phyloP scores from a whole-genome alignment of 2,329 filamentous ascomycete species.

The Akanthomyces lecanii region DNA sequence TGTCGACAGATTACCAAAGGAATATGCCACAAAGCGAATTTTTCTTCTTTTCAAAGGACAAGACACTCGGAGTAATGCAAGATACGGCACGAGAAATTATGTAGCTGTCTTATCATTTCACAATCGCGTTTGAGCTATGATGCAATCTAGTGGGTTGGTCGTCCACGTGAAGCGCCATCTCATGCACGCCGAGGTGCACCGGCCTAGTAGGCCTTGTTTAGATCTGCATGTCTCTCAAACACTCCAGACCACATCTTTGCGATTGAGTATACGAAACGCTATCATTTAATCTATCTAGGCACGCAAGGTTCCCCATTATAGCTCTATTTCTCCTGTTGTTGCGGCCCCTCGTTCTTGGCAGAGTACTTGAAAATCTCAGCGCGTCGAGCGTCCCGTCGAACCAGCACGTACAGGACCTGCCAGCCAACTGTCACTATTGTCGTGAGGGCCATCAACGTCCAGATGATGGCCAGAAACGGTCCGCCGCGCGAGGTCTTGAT shows the following conservation, averaged over 20 bases:
- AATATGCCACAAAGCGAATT: too few relatives aligned
- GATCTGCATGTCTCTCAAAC: background rate
- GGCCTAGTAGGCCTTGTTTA: background rate
- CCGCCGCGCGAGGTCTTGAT: background rate
- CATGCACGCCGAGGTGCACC: background rate
- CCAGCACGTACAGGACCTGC: background rate
- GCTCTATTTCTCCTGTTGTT: background rate
- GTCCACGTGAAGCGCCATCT: conserved; percentile 13
- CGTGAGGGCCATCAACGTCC: conserved; percentile 1
- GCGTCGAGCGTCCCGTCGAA: background rate
- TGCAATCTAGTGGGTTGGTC: conserved; percentile 5
- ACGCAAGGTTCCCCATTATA: too few relatives aligned
- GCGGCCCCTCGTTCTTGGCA: background rate
- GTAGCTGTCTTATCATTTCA: background rate
- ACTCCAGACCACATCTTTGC: background rate
- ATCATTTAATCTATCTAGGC: too few relatives aligned
- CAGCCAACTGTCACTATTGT: background rate
- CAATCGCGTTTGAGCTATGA: background rate
- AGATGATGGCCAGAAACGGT: background rate
- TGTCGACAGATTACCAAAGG: background rate
- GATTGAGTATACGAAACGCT: background rate
- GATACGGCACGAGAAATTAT: background rate
- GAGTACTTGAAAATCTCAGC: background rate
- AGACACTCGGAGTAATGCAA: background rate
- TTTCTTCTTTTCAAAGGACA: background rate